Conservation (phyloP, 2,329 filamentous ascomycete species). For the Seiridium unicorne region DNA sequence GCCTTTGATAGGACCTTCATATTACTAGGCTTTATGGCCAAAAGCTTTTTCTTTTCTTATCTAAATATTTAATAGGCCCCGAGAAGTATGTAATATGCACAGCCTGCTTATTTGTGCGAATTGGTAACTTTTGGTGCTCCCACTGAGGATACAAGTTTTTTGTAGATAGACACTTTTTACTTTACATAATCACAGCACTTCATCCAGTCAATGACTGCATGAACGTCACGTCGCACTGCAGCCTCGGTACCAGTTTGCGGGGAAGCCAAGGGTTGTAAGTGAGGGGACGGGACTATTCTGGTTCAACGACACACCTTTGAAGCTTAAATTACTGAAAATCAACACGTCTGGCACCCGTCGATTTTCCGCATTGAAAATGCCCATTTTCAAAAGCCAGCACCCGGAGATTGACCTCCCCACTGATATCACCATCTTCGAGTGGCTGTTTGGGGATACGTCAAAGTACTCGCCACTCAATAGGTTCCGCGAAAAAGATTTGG, state of each 20-base stretch:
- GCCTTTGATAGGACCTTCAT: too few species aligned
- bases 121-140: too few species aligned
- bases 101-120: too few species aligned
- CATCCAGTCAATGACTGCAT: not conserved
- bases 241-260: not conserved
- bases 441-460: conserved; percentile 20
- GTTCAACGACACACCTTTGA: not conserved
- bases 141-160: too few species aligned
- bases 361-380: not conserved
- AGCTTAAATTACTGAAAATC: not conserved
- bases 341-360: not conserved
- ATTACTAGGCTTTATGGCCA: too few species aligned
- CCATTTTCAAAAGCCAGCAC: not conserved
- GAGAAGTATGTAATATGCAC: too few species aligned
- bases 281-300: not conserved
- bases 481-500: conserved; percentile 19
- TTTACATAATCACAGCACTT: not conserved
- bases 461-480: conserved; percentile 17
- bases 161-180: too few species aligned
- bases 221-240: not conserved
- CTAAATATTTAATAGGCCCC: too few species aligned
- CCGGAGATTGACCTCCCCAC: not conserved
- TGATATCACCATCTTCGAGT: conserved; percentile 22
- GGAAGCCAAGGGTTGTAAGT: conserved; percentile 1
- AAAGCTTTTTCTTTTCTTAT: too few species aligned